Conservation (phyloP, 768 basidiomycete genomes). For the Trametes gibbosa region DNA sequence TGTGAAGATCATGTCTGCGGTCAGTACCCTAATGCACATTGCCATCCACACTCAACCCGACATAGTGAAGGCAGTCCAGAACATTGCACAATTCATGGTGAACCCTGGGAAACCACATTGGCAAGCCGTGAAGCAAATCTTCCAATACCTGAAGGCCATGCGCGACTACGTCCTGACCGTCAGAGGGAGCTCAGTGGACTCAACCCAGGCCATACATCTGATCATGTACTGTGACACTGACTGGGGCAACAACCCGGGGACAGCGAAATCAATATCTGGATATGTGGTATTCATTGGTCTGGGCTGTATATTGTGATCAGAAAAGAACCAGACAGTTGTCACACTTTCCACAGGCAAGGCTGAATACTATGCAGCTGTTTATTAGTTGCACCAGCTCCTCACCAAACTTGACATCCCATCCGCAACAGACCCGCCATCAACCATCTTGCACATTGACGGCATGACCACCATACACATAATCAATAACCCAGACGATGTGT, state of each 20-base stretch:
- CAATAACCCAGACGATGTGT: constrained; percentile 26
- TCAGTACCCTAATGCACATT: constrained; percentile 37
- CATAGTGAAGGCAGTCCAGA: constrained; percentile 36
- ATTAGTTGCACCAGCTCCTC: constrained; percentile 31
- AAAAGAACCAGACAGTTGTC: constrained; percentile 37
- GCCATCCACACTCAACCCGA: constrained; percentile 42
- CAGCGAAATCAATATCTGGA: too few relatives aligned
- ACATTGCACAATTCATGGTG: constrained; percentile 32
- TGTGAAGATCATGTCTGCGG: constrained; percentile 26
- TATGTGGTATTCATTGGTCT: constrained; percentile 31
- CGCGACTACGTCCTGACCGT: constrained; percentile 9
- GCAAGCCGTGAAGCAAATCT: constrained; percentile 38
- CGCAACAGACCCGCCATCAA: constrained; percentile 19
- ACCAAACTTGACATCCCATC: neutral
- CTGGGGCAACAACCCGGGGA: neutral
- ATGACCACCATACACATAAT: constrained; percentile 30
- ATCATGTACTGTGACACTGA: constrained; percentile 2
- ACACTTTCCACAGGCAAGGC: constrained; percentile 41
- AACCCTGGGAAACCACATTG: constrained; percentile 32
- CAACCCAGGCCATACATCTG: neutral
- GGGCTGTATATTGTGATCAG: constrained; percentile 40
- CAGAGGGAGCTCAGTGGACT: too few relatives aligned
- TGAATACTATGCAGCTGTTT: constrained; percentile 39
- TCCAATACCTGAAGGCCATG: constrained; percentile 41
- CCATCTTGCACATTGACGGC: constrained; percentile 33